A percentile compares a stretch with the other conserved stretches of the same genome.
Conservation (phyloP, 2,329 filamentous ascomycete species). For the Ophioceras dolichostomum region DNA sequence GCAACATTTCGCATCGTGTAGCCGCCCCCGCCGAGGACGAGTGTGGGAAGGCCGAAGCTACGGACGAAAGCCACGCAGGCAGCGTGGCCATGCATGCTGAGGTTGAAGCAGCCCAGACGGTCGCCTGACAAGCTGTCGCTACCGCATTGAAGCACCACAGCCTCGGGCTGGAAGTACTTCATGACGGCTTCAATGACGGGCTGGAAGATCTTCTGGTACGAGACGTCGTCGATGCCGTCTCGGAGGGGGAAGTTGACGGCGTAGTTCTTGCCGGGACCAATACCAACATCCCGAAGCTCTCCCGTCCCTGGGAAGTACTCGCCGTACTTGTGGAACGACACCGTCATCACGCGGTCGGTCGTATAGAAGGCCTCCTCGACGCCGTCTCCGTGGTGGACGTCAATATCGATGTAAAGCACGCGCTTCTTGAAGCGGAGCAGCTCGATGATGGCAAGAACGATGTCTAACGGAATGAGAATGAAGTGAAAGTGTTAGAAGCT, state of each 20-base stretch:
- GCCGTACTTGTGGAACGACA: slow-evolving; percentile 96
- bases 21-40: slow-evolving; percentile 91
- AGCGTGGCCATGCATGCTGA: slow-evolving; percentile 92
- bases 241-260: slow-evolving; percentile 84
- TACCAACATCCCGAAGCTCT: slow-evolving; percentile 73
- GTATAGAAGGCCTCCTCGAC: slow-evolving; percentile 81
- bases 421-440: slow-evolving; percentile 82
- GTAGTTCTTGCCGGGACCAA: slow-evolving; percentile 81
- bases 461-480: slow-evolving; percentile 44
- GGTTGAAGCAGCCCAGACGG: slow-evolving; percentile 89
- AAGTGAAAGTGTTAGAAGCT: background rate
- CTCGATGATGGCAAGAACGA: slow-evolving; percentile 89
- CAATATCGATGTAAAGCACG: slow-evolving; percentile 93
- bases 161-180: slow-evolving; percentile 76
- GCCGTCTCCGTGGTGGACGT: slow-evolving; percentile 77
- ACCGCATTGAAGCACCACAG: slow-evolving; percentile 91
- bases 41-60: slow-evolving; percentile 67
- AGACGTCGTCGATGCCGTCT: slow-evolving; percentile 80
- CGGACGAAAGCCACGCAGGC: slow-evolving; percentile 91
- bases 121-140: slow-evolving; percentile 92
- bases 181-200: slow-evolving; percentile 81
- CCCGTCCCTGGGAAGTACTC: slow-evolving; percentile 93
- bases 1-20: slow-evolving; percentile 98
- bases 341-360: slow-evolving; percentile 74
- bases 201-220: slow-evolving; percentile 86